Conservation (phyloP, 352 stramenopile species). For the Pythium aquatile region DNA sequence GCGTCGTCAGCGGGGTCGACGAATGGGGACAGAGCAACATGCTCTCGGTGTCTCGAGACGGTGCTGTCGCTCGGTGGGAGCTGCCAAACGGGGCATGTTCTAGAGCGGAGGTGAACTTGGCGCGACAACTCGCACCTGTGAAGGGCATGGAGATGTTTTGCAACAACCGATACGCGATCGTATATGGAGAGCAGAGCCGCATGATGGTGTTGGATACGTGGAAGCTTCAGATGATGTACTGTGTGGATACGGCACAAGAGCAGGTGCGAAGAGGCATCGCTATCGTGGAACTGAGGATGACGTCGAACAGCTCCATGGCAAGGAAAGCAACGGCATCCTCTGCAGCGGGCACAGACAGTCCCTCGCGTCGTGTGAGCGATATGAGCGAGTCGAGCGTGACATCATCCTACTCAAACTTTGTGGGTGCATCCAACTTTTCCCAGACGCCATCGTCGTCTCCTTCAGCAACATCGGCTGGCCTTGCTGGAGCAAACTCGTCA, state of each 20-base stretch:
- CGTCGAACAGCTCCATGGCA: not conserved
- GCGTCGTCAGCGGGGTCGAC: slow-evolving; percentile 66
- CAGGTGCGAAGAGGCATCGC: slow-evolving; percentile 73
- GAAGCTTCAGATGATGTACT: slow-evolving; percentile 69
- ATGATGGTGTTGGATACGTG: slow-evolving; percentile 82
- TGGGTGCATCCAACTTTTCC: slow-evolving; percentile 5
- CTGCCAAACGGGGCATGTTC: slow-evolving; percentile 66
- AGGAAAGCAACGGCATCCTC: slow-evolving; percentile 20
- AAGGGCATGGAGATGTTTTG: slow-evolving; percentile 73
- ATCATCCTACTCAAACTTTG: slow-evolving; percentile 15
- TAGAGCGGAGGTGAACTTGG: slow-evolving; percentile 47
- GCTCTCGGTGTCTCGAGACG: slow-evolving; percentile 53
- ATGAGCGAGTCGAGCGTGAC: not conserved
- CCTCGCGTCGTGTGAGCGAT: slow-evolving; percentile 15
- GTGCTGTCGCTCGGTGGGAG: slow-evolving; percentile 59
- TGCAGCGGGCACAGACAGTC: slow-evolving; percentile 18
- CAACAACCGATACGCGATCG: slow-evolving; percentile 66
- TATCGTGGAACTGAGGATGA: slow-evolving; percentile 52
- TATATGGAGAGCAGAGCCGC: slow-evolving; percentile 65
- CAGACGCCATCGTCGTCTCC: not conserved
- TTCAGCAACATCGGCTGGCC: not conserved
- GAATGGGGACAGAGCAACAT: slow-evolving; percentile 79
- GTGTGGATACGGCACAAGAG: slow-evolving; percentile 74
- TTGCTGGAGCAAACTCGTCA: not conserved
- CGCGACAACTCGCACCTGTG: slow-evolving; percentile 57